Base-by-base conservation (phyloP, 208 protist genomes). In the Leishmania arabica region DNA sequence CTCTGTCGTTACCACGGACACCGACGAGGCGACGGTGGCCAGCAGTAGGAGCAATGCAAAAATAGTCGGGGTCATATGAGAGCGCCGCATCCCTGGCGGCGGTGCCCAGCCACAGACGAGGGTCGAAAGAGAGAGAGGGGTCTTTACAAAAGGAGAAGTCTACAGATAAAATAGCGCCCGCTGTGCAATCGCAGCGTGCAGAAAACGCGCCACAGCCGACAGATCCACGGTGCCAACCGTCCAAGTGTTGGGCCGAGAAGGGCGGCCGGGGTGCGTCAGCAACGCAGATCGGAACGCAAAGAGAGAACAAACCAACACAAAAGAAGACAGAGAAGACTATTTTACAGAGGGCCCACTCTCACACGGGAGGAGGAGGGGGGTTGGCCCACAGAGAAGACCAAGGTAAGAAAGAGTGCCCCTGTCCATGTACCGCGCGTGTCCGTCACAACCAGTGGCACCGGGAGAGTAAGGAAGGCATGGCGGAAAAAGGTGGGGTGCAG, bases 1-100 rank as follows among this genome's bases (percentile, higher is more conserved):
- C 37, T 49, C 64, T 24, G 73, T 66, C 6, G 73, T 81, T 0
- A 40, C 78, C 13, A 84, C 79, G 3, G 85, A 66, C 21, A 89
- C 49, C 6, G 54, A 53, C 40, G 58, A 73, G 6, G 62, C 47
- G 31, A 40, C 56, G 31, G 11, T 31, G 4, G 17, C 19, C 11
- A 54, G 19, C 8, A 75, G 27, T 64, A 56, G 31, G 15, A 49
- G 7, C 45, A 71, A 47, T n/a, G 76, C 7, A 27, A 64, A 6
- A 3, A 76, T 8, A 27, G 37, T n/a, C 27, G 60, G 51, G 17
- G 9, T 0, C 13, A 58, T 31, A 47, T 19, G 11, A 47, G 34
- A 62, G 51, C 51, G 31, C 51, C 11, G 49, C 72, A 58, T 76
- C 24, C 2, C 21, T 37, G 4, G 13, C 45, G 9, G 17, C 49